Conservation (phyloP, 1,139 yeast genomes). For the Geotrichum carabidarum region DNA sequence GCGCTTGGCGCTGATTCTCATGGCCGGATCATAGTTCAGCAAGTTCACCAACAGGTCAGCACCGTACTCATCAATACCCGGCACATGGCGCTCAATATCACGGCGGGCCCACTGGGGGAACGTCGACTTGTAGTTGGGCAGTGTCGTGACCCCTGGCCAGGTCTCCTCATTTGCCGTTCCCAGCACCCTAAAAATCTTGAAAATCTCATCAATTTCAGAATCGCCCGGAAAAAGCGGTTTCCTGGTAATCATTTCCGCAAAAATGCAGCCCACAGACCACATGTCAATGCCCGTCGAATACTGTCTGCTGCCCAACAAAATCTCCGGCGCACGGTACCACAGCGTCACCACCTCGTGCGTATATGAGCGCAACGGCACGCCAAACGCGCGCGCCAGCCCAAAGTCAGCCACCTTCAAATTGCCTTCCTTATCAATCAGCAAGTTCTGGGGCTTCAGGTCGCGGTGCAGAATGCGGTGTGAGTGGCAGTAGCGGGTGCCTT, state of each 20-base stretch:
- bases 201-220: slow-evolving; percentile 95
- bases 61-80: slow-evolving; percentile 67
- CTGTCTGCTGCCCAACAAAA: slow-evolving; percentile 90
- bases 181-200: slow-evolving; percentile 83
- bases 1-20: slow-evolving; percentile 89
- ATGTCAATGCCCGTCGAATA: slow-evolving; percentile 97
- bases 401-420: slow-evolving; percentile 93
- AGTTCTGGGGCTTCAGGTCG: slow-evolving; percentile 93
- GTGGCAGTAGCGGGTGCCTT: slow-evolving; percentile 93
- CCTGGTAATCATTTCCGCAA: slow-evolving; percentile 96
- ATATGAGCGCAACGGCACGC: slow-evolving; percentile 92
- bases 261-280: slow-evolving; percentile 98
- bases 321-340: slow-evolving; percentile 98
- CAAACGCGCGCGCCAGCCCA: slow-evolving; percentile 95
- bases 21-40: slow-evolving; percentile 88
- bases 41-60: slow-evolving; percentile 74
- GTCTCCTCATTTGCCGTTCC: slow-evolving; percentile 93
- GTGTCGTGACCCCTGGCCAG: slow-evolving; percentile 94
- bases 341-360: slow-evolving; percentile 96
- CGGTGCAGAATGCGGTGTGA: slow-evolving; percentile 92
- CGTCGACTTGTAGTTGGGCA: slow-evolving; percentile 92
- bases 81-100: slow-evolving; percentile 66
- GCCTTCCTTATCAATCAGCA: slow-evolving; percentile 91
- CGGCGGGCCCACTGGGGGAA: slow-evolving; percentile 93
- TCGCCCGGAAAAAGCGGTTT: slow-evolving; percentile 97